These are phyloP conservation scores for Raffaelea deltoideospora DNA, from an alignment of 2,329 filamentous ascomycete species.

Conservation along the genomic window DNA sequence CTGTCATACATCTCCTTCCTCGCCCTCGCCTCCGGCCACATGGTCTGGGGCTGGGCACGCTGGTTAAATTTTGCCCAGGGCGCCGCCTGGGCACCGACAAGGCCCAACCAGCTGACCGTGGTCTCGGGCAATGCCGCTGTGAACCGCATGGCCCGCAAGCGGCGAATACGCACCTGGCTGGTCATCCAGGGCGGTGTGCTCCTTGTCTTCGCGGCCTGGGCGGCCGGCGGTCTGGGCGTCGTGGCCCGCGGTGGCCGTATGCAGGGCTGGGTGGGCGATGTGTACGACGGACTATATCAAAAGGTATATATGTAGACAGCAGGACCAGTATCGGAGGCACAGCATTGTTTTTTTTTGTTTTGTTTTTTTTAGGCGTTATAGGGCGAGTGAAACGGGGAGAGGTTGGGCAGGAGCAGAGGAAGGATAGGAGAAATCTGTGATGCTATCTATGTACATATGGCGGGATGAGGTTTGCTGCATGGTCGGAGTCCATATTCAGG, in stretches of 20 bases:
- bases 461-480: too few species aligned
- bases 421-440: too few species aligned
- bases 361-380: too few species aligned
- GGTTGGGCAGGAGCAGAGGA: too few species aligned
- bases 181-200: constrained; percentile 50
- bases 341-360: too few species aligned
- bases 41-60: constrained; percentile 72
- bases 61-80: constrained; percentile 57
- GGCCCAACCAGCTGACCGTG: neutral
- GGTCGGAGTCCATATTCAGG: too few species aligned
- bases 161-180: constrained; percentile 48
- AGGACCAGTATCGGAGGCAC: too few species aligned
- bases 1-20: constrained; percentile 56
- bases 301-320: constrained; percentile 6
- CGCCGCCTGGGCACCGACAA: constrained; percentile 30
- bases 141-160: constrained; percentile 28
- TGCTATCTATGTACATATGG: too few species aligned
- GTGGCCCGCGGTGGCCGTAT: constrained; percentile 57
- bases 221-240: constrained; percentile 64
- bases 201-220: constrained; percentile 53
- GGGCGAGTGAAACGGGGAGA: too few species aligned
- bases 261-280: constrained; percentile 62
- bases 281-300: constrained; percentile 61
- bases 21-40: constrained; percentile 54
- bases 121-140: constrained; percentile 6